A percentile compares a stretch with the other conserved stretches of the same genome.
These are phyloP conservation scores for Hirschioporus abietinus DNA, from an alignment of 768 basidiomycete species.

Conservation along the genomic window DNA sequence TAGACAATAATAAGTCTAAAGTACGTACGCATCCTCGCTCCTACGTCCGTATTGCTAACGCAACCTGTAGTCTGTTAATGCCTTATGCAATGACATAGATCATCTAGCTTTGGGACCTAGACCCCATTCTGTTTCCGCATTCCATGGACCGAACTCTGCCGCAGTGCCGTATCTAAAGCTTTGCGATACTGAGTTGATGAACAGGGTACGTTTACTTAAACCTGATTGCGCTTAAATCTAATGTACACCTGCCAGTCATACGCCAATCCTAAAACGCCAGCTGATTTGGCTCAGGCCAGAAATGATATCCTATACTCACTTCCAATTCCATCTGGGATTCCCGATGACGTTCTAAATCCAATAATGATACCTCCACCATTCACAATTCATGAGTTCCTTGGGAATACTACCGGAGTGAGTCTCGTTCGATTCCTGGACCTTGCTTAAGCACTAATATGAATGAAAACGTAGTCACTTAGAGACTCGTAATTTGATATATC, in stretches of 20 bases:
- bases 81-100: background rate
- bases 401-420: conserved; percentile 51
- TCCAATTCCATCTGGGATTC: conserved; percentile 58
- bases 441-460: conserved; percentile 7
- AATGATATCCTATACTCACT: conserved; percentile 52
- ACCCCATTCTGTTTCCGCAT: background rate
- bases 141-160: background rate
- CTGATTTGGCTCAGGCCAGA: conserved; percentile 46
- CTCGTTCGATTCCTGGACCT: background rate
- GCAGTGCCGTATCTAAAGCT: background rate
- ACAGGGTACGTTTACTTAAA: background rate
- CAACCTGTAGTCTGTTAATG: background rate
- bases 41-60: background rate
- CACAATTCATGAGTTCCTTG: conserved; percentile 66
- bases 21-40: background rate
- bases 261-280: conserved; percentile 13
- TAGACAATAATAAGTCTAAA: background rate
- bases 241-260: background rate
- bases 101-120: background rate
- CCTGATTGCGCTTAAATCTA: background rate
- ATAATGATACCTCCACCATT: conserved; percentile 60
- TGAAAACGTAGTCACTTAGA: conserved; percentile 42
- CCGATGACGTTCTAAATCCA: conserved; percentile 62
- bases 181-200: background rate
- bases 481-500: conserved; percentile 39